Evolutionary conservation across 139 green algal genomes (phyloP).

Genomic region (Yamagishiella unicocca): DNA sequence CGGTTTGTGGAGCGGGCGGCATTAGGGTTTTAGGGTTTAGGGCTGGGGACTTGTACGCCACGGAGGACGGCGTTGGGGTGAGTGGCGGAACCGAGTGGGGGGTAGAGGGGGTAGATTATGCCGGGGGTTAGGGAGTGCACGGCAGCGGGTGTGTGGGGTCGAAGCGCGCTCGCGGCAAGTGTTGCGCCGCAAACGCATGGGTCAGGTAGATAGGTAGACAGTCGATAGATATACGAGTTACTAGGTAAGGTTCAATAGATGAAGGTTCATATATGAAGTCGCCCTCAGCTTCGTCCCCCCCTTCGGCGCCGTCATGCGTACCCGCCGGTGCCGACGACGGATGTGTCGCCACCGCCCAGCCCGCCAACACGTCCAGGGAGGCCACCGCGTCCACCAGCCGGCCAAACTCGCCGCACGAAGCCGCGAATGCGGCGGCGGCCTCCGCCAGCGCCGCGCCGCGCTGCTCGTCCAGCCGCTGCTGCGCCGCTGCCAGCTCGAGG

Average conservation of each 20-base stretch:
- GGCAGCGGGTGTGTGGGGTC: too few species aligned
- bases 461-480: neutral
- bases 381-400: constrained; percentile 56
- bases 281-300: neutral
- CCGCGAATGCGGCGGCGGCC: constrained; percentile 13
- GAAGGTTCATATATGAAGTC: too few species aligned
- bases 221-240: too few species aligned
- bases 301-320: neutral
- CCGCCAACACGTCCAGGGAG: constrained; percentile 74
- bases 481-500: neutral
- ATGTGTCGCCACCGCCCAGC: constrained; percentile 69
- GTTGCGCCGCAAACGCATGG: too few species aligned
- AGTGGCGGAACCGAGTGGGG: neutral
- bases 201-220: too few species aligned
- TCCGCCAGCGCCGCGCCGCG: constrained; percentile 37
- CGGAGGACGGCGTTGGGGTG: too few species aligned
- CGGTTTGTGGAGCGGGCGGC: neutral
- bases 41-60: too few species aligned
- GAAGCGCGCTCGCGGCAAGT: neutral
- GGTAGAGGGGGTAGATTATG: neutral
- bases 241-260: too few species aligned
- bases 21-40: too few species aligned
- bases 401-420: constrained; percentile 32
- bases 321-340: constrained; percentile 37
- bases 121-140: neutral